These are phyloP conservation scores for Termitomyces titanicus DNA, from an alignment of 768 basidiomycete species.

Conservation along the genomic window DNA sequence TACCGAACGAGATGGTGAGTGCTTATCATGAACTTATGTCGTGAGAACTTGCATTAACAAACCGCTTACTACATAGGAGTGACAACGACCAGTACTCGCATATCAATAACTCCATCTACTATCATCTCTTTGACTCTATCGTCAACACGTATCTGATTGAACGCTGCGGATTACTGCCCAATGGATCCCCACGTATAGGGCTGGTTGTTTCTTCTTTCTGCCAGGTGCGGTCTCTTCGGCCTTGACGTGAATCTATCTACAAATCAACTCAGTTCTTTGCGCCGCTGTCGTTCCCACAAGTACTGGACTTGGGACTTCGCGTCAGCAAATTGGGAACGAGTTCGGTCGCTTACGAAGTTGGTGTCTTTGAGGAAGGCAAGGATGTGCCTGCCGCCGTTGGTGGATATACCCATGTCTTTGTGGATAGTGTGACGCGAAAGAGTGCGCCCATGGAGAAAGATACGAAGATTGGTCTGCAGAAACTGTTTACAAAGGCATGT, in stretches of 20 bases:
- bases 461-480: constrained; percentile 44
- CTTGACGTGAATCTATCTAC: background rate
- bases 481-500: constrained; percentile 28
- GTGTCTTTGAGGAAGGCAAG: constrained; percentile 57
- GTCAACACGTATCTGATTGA: constrained; percentile 77
- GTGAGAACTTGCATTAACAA: background rate
- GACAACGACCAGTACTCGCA: constrained; percentile 88
- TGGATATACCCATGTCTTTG: constrained; percentile 84
- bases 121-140: constrained; percentile 79
- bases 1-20: constrained; percentile 72
- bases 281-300: constrained; percentile 70
- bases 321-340: constrained; percentile 67
- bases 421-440: constrained; percentile 55
- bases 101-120: constrained; percentile 78
- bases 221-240: constrained; percentile 35
- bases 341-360: constrained; percentile 79
- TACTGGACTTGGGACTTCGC: constrained; percentile 66
- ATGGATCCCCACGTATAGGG: constrained; percentile 53
- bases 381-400: constrained; percentile 42
- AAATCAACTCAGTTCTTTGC: constrained; percentile 52
- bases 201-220: constrained; percentile 78
- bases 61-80: constrained; percentile 49
- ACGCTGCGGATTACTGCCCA: constrained; percentile 54
- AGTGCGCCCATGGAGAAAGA: constrained; percentile 42
- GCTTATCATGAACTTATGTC: background rate